Base-by-base conservation (phyloP, 2,329 filamentous ascomycete species). In the Lasiodiplodia theobromae region DNA sequence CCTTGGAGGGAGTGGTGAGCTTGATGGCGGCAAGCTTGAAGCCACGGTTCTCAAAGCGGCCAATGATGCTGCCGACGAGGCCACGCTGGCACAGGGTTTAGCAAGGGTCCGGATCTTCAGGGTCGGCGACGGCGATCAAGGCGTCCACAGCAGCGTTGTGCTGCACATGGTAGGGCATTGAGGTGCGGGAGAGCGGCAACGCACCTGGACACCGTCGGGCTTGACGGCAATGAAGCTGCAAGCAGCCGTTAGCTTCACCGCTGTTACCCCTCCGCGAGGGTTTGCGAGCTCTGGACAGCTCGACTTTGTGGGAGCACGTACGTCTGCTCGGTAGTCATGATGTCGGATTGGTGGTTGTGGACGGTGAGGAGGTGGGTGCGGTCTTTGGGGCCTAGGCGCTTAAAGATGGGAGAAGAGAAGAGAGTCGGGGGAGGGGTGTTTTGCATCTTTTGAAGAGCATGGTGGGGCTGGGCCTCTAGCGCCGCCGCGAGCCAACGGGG, bases 11-110 rank as follows among this genome's bases (percentile, higher is more conserved):
- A 77, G 90, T 89, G 83, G 91, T 84, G 78, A 99, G 90, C 93
- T 99, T 99, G 89, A 99, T 93, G 84, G 94, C 96, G 77, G 88
- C 94, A 78, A 99, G 94, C 91, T 98, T 98, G 92, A 92, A 98
- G 86, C 94, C 96, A 81, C 95, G 93, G 86, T 90, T 90, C 93
- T 99, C 96, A 86, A 99, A 99, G 86, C 96, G 94, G 82, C 88
- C 89, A 89, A 99, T 92, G 90, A 99, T 99, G 86, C 93, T 92
- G 82, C 95, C 96, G 84, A 99, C 86, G 80, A 99, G 93, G 86
- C 96, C 96, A 86, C 96, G 95, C 94, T 97, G 81, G 23, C 16
- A 40, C 38, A 54, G 18, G 38, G 16, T 53, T 69, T 40, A 69
- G 62, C 62, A 25, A 18, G 56, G 28, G 49, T 68, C 40, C 12